phyloP scores from a whole-genome alignment of 208 protist genomes.

The Giardia duodenalis region DNA sequence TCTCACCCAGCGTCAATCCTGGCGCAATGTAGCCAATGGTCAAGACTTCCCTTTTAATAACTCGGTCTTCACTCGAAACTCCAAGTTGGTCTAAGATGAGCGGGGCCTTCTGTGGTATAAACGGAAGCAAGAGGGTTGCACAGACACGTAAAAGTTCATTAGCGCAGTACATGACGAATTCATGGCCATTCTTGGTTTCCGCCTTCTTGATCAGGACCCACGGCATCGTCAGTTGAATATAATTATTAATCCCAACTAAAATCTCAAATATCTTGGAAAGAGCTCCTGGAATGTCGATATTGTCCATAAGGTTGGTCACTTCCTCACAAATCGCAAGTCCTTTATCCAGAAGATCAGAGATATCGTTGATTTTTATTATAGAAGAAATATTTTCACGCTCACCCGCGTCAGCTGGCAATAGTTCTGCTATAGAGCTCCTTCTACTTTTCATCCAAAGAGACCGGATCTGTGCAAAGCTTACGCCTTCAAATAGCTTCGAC shows the following conservation, averaged over 20 bases:
- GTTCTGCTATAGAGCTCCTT: too few species aligned
- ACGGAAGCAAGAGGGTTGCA: not conserved
- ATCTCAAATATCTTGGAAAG: not conserved
- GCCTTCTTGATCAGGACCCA: constrained; percentile 5
- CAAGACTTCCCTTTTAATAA: not conserved
- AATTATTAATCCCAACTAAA: not conserved
- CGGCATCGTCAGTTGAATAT: not conserved
- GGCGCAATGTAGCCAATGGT: not conserved
- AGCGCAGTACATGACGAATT: constrained; percentile 11
- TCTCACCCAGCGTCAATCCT: not conserved
- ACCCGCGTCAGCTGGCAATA: too few species aligned
- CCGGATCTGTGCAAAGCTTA: not conserved
- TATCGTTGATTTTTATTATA: not conserved
- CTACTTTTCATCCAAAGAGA: not conserved
- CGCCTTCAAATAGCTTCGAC: not conserved
- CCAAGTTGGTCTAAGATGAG: not conserved
- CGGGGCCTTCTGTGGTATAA: constrained; percentile 11
- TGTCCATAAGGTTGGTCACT: not conserved
- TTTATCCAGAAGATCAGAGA: not conserved
- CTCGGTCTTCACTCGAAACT: not conserved
- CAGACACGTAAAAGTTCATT: not conserved
- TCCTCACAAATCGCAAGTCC: not conserved
- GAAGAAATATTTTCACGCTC: not conserved
- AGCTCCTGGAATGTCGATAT: not conserved
- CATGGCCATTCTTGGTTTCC: not conserved